Percentiles rank a stretch among this genome's conserved stretches.
Conservation (phyloP, 179 eudicot genomes). For the Silene noctiflora region DNA sequence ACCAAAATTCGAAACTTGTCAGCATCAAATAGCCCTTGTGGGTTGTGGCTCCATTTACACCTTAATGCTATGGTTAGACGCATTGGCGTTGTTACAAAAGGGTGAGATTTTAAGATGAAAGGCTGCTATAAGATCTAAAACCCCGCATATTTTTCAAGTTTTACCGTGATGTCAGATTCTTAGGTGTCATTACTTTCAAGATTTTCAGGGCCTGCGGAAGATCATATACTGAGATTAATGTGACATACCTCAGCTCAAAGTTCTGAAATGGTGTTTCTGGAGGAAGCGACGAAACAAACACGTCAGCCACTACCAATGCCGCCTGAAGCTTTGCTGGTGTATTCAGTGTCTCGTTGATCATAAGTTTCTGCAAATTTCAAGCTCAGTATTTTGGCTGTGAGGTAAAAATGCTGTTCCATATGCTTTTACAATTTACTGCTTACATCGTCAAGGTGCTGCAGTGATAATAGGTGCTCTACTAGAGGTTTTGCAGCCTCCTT, state of each 20-base stretch:
- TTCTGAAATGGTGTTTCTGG: slow-evolving; percentile 54
- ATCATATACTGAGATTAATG: background rate
- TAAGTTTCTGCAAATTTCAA: slow-evolving; percentile 55
- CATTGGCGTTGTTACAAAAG: background rate
- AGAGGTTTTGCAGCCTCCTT: slow-evolving; percentile 66
- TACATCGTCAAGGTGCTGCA: slow-evolving; percentile 74
- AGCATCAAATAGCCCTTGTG: background rate
- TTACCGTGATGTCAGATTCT: background rate
- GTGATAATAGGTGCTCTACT: slow-evolving; percentile 66
- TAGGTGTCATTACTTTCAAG: background rate
- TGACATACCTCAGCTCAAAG: slow-evolving; percentile 61
- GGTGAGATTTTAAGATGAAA: background rate
- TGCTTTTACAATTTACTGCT: slow-evolving; percentile 6
- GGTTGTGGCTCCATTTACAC: background rate
- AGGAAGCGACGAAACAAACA: slow-evolving; percentile 52
- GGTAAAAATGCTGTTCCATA: background rate
- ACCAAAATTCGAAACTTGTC: no score
- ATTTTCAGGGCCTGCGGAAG: background rate
- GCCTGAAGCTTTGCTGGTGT: slow-evolving; percentile 64
- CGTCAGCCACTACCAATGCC: slow-evolving; percentile 65
- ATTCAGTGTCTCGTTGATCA: slow-evolving; percentile 72
- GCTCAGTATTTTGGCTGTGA: background rate
- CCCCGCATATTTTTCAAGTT: background rate
- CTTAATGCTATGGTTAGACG: background rate
- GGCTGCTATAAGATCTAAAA: background rate